Evolutionary conservation across 2,329 filamentous ascomycete genomes (phyloP), one percentile per base, ranked within the genome.

Genomic region (Ustulina deusta): DNA sequence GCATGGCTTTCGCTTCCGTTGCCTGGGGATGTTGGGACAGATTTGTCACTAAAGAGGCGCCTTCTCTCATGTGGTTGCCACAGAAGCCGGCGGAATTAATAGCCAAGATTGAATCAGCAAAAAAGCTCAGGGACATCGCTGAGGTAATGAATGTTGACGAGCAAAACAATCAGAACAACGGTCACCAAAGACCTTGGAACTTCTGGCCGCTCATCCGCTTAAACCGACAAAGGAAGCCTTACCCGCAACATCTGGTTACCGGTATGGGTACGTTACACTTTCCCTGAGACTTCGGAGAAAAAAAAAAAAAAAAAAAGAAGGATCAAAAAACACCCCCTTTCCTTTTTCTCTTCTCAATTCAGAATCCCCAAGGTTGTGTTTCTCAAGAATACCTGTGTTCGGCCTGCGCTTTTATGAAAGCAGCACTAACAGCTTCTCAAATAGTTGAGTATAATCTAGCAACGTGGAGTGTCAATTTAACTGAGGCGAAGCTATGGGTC

Each of bases 371-470:
- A 27, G 11, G 2, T 5, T 27, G 6, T 25, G 5, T 44, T 7
- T 25, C 22, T 46, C 10, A 15, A 13, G 32, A 3, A 4, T 13
- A 4, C 25, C 15, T 1, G 17, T 22, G 11, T 17, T 17, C 32
- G 5, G 17, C 15, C 22, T 5, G n/a, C n/a, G 9, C 5, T 13
- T n/a, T 9, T n/a, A 38, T 20, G 15, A 25, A 40, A 38, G 17
- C 9, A 3, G n/a, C 9, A 27, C 38, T 61, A 32, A 56, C 15
- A 3, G 13, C 2, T 4, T 34, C n/a, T 32, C n/a, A 11, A 42
- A 61, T 4, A 65, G 57, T 65, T 17, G 49, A 65, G 42, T 65
- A 56, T 20, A 61, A 55, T 32, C 57, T 61, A 1, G 49, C 15
- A n/a, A n/a, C 20, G 13, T 34, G 1, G 34, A 20, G 6, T 49